Evolutionary conservation across 345 rosid species (phyloP).

Genomic region (Brassica carinata): DNA sequence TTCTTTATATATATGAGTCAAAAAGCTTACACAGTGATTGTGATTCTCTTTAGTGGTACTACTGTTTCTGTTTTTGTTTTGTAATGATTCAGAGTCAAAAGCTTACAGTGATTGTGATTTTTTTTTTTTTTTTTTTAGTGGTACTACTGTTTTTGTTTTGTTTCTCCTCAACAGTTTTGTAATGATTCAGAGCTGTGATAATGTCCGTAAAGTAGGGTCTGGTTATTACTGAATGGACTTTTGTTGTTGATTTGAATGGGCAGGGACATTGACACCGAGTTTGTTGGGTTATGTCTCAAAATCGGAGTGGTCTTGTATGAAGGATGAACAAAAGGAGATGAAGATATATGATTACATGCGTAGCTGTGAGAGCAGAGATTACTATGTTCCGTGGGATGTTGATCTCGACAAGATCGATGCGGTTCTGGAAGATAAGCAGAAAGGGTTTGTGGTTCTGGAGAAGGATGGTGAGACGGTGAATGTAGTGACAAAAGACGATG

Average conservation of each 20-base stretch:
- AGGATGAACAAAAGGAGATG: conserved; percentile 49
- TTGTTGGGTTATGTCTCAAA: conserved; percentile 63
- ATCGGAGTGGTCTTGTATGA: conserved; percentile 53
- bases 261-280: conserved; percentile 54
- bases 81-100: not conserved
- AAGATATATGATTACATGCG: conserved; percentile 59
- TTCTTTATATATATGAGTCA: not conserved
- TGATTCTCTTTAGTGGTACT: not conserved
- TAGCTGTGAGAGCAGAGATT: conserved; percentile 41
- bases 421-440: conserved; percentile 47
- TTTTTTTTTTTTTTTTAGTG: not conserved
- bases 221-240: not conserved
- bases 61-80: not conserved
- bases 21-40: not conserved
- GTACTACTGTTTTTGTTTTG: not conserved
- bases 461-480: conserved; percentile 65
- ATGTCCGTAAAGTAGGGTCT: not conserved
- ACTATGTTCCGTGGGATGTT: conserved; percentile 52
- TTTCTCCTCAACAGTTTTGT: not conserved
- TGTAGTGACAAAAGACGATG: conserved; percentile 64
- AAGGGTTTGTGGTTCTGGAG: conserved; percentile 60
- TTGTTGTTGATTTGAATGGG: not conserved
- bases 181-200: not conserved
- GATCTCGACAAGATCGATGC: conserved; percentile 59
- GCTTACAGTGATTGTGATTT: too few relatives aligned